Conservation (phyloP, 225 moss, liverwort and hornwort species). For the Marchantia paleacea region DNA sequence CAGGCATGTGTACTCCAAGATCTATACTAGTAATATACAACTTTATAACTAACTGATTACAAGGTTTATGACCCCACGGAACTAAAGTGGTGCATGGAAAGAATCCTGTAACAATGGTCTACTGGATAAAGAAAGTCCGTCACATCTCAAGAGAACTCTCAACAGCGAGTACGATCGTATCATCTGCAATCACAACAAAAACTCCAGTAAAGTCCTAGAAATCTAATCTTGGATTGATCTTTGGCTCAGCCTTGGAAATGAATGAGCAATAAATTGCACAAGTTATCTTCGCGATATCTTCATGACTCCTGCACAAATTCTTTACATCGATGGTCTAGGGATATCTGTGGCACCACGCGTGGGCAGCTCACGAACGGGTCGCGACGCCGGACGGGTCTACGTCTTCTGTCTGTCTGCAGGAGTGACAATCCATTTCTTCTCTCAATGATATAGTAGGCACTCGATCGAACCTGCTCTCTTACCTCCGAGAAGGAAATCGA, state of each 20-base stretch:
- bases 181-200: neutral
- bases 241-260: conserved; percentile 20
- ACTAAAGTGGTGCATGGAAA: neutral
- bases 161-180: conserved; percentile 1
- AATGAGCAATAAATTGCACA: conserved; percentile 27
- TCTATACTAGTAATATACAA: conserved; percentile 23
- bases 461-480: neutral
- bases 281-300: conserved; percentile 14
- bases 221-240: conserved; percentile 21
- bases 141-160: conserved; percentile 15
- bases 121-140: neutral
- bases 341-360: neutral
- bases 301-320: conserved; percentile 13
- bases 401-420: neutral
- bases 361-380: too few species aligned
- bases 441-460: neutral
- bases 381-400: neutral
- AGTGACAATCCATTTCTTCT: conserved; percentile 5
- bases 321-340: neutral
- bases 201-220: conserved; percentile 12
- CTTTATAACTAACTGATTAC: conserved; percentile 6
- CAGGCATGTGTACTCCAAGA: neutral
- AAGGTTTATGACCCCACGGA: neutral
- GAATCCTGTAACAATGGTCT: neutral
- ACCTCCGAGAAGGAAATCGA: neutral